Percentiles rank a stretch among this genome's conserved stretches.
Conservation (phyloP, 108 stramenopile species). For the Pseudonitzschia multiseries region DNA sequence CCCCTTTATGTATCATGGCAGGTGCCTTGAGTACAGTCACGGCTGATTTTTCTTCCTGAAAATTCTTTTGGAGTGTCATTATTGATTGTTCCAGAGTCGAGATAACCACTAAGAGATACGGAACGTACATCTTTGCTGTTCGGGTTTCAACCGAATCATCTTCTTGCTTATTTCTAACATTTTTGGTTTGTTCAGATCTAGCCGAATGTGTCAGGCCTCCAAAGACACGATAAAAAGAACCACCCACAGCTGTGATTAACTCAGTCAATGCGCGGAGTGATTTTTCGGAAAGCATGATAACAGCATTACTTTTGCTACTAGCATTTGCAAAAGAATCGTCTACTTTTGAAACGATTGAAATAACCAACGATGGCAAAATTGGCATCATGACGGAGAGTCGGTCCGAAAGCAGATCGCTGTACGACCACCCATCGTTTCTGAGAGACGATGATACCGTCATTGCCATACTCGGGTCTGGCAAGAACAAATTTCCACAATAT, state of each 20-base stretch:
- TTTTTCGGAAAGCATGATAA: neutral
- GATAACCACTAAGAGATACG: slow-evolving; percentile 37
- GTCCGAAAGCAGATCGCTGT: slow-evolving; percentile 63
- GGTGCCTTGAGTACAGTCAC: slow-evolving; percentile 30
- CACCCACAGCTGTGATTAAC: slow-evolving; percentile 45
- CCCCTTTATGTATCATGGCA: slow-evolving; percentile 28
- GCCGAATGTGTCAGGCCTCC: slow-evolving; percentile 42
- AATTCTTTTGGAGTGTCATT: neutral
- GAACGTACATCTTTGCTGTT: slow-evolving; percentile 40
- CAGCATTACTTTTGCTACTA: neutral
- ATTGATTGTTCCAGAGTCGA: slow-evolving; percentile 44
- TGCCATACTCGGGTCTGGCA: slow-evolving; percentile 54
- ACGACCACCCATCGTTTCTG: slow-evolving; percentile 40
- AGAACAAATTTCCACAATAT: slow-evolving; percentile 30
- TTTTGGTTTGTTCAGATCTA: slow-evolving; percentile 5
- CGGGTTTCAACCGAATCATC: slow-evolving; percentile 25
- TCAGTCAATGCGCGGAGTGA: slow-evolving; percentile 32
- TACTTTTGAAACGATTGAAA: slow-evolving; percentile 25
- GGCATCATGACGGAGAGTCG: slow-evolving; percentile 75
- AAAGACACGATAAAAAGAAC: slow-evolving; percentile 48
- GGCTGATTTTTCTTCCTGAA: slow-evolving; percentile 6
- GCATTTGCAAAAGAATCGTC: neutral
- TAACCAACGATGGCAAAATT: slow-evolving; percentile 67
- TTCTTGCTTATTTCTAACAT: neutral
- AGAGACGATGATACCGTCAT: slow-evolving; percentile 41